A percentile compares a stretch with the other conserved stretches of the same genome.
Evolutionary conservation across 2,329 filamentous ascomycete species (phyloP).

Genomic region (Aspergillus sp.): DNA sequence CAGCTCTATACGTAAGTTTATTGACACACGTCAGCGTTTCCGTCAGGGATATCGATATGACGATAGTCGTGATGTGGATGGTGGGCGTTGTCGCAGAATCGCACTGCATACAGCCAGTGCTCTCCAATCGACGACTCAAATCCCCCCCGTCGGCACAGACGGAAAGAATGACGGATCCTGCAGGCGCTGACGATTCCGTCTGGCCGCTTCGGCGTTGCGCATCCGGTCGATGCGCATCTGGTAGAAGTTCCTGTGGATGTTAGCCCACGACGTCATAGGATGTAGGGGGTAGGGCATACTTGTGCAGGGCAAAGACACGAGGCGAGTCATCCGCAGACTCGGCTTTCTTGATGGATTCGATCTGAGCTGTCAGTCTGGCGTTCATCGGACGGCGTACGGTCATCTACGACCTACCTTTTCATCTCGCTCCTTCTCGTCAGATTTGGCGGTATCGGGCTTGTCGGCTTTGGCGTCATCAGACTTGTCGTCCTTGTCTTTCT

Average conservation of each 20-base stretch:
- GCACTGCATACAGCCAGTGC: too few relatives aligned
- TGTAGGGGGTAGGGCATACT: slow-evolving; percentile 49
- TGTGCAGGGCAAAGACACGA: slow-evolving; percentile 79
- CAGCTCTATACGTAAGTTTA: too few relatives aligned
- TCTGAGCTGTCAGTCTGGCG: slow-evolving; percentile 17
- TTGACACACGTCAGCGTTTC: too few relatives aligned
- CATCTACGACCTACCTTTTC: slow-evolving; percentile 48
- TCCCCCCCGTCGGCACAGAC: slow-evolving; percentile 68
- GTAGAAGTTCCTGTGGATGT: slow-evolving; percentile 68
- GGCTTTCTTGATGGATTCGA: slow-evolving; percentile 48
- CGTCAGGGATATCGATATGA: too few relatives aligned
- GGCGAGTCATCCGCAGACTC: slow-evolving; percentile 62
- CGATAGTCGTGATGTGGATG: too few relatives aligned
- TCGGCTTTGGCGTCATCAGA: slow-evolving; percentile 27
- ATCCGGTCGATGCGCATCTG: slow-evolving; percentile 80
- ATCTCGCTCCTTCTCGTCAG: slow-evolving; percentile 48
- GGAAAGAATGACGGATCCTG: slow-evolving; percentile 80
- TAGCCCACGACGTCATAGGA: not conserved
- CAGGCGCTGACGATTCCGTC: slow-evolving; percentile 75
- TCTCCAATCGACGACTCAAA: slow-evolving; percentile 17
- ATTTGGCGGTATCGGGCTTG: slow-evolving; percentile 37
- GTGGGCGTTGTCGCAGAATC: too few relatives aligned
- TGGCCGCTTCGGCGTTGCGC: slow-evolving; percentile 74
- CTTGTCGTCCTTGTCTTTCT: slow-evolving; percentile 48
- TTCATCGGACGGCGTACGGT: not conserved